These are phyloP conservation scores for Trichophyton schoenleinii DNA, from an alignment of 2,329 filamentous ascomycete genomes.

Conservation along the genomic window DNA sequence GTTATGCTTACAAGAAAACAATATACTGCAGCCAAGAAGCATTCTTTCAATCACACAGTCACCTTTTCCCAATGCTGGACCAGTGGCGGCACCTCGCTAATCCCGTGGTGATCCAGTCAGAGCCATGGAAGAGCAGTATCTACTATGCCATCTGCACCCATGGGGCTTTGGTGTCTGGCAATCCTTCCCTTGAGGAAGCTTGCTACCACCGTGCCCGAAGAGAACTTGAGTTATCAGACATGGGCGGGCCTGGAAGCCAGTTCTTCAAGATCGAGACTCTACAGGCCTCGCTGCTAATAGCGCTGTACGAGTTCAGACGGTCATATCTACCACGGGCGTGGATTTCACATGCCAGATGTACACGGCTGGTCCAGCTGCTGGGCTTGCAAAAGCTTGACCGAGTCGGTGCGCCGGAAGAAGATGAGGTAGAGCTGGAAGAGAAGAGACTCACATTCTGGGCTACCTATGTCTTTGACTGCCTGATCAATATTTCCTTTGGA, in stretches of 20 bases:
- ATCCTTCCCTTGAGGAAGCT: conserved; percentile 3
- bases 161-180: conserved; percentile 4
- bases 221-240: conserved; percentile 6
- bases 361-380: conserved; percentile 1
- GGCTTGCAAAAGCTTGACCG: conserved; percentile 1
- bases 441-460: conserved; percentile 6
- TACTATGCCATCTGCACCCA: conserved; percentile 6
- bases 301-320: conserved; percentile 2
- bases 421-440: conserved; percentile 4
- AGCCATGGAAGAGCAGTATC: conserved; percentile 7
- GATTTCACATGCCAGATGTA: conserved; percentile 5
- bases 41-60: conserved; percentile 1
- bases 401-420: neutral
- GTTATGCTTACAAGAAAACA: neutral
- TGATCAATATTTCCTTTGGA: conserved; percentile 6
- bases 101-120: conserved; percentile 1
- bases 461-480: conserved; percentile 3
- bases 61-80: conserved; percentile 5
- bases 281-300: conserved; percentile 2
- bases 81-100: conserved; percentile 3
- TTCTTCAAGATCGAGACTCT: conserved; percentile 6
- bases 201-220: conserved; percentile 5
- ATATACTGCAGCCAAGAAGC: neutral
- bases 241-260: conserved; percentile 1
- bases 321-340: conserved; percentile 2